phyloP scores from a whole-genome alignment of 1,139 yeast genomes.

The Taphrina pruni region DNA sequence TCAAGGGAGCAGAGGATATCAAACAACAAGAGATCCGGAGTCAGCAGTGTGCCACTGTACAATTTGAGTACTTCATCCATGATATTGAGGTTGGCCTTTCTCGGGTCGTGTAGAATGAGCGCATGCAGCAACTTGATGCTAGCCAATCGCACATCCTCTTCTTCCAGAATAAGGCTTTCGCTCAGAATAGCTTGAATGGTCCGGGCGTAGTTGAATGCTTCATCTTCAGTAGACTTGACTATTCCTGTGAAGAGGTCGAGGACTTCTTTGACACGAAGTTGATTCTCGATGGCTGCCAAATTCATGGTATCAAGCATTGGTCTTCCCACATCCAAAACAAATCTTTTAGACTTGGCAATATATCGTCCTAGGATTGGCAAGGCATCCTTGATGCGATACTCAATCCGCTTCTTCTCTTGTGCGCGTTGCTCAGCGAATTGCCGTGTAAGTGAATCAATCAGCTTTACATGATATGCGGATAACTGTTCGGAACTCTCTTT shows the following conservation, averaged over 20 bases:
- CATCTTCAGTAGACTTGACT: constrained; percentile 6
- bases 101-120: constrained; percentile 13
- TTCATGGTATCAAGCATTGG: constrained; percentile 33
- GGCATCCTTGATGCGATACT: not conserved
- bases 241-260: constrained; percentile 13
- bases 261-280: constrained; percentile 20
- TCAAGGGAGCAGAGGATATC: constrained; percentile 19
- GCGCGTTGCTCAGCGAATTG: constrained; percentile 38
- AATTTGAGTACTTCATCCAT: constrained; percentile 26
- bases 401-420: constrained; percentile 24
- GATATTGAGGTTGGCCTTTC: constrained; percentile 12
- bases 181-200: constrained; percentile 19
- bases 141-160: not conserved
- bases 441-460: constrained; percentile 21
- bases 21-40: constrained; percentile 5
- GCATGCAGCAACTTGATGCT: constrained; percentile 4
- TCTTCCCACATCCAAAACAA: not conserved
- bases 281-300: constrained; percentile 39
- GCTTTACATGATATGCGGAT: constrained; percentile 5
- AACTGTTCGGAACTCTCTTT: not conserved
- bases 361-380: not conserved
- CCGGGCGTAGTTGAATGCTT: constrained; percentile 28
- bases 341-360: constrained; percentile 5
- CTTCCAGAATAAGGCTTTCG: not conserved
- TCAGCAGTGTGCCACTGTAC: constrained; percentile 10